phyloP scores from a whole-genome alignment of 1,284 basidiomycete genomes.

The Melampsora americana region DNA sequence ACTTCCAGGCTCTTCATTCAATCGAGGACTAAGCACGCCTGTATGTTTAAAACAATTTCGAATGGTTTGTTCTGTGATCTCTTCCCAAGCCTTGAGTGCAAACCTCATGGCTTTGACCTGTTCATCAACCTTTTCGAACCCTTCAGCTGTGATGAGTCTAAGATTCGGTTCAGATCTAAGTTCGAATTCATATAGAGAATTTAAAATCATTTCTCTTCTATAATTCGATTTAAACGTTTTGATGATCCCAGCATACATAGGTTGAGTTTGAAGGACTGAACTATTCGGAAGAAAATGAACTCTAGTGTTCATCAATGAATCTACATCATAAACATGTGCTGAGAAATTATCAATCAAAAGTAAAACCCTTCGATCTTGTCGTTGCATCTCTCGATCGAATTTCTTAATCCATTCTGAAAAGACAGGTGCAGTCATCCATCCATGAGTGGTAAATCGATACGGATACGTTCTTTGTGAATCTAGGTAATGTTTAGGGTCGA shows the following conservation, averaged over 20 bases:
- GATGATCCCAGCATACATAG: slow-evolving; percentile 24
- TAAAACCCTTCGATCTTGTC: slow-evolving; percentile 12
- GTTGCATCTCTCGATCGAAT: slow-evolving; percentile 35
- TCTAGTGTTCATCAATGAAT: slow-evolving; percentile 9
- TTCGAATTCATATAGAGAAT: not conserved
- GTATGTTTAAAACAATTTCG: slow-evolving; percentile 30
- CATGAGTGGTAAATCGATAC: slow-evolving; percentile 27
- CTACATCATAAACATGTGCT: slow-evolving; percentile 13
- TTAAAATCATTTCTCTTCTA: slow-evolving; percentile 15
- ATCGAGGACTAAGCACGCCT: slow-evolving; percentile 12
- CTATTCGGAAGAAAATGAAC: not conserved
- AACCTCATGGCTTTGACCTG: slow-evolving; percentile 23
- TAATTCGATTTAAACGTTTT: slow-evolving; percentile 32
- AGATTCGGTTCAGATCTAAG: not conserved
- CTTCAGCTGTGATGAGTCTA: not conserved
- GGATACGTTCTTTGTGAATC: slow-evolving; percentile 2
- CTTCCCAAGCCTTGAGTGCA: slow-evolving; percentile 30
- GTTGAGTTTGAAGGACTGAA: slow-evolving; percentile 9
- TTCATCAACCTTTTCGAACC: not conserved
- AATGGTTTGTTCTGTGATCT: slow-evolving; percentile 25
- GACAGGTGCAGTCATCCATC: slow-evolving; percentile 20
- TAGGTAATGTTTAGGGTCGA: not conserved
- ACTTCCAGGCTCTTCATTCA: not conserved
- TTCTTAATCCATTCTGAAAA: slow-evolving; percentile 43
- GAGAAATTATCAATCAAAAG: slow-evolving; percentile 23